phyloP scores from a whole-genome alignment of 208 protist genomes.

The Trichomonas vaginalis region DNA sequence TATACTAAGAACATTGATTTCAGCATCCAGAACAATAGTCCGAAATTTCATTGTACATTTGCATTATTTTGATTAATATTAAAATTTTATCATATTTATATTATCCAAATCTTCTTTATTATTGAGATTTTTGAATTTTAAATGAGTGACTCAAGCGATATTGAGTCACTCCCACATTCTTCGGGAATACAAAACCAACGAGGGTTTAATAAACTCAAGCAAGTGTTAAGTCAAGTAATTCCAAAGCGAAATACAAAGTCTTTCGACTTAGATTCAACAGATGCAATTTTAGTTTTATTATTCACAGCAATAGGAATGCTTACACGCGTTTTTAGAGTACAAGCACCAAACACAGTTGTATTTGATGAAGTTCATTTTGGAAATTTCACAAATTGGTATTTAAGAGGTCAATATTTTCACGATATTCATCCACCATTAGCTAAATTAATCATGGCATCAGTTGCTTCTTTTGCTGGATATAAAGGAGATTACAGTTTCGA shows the following conservation, averaged over 20 bases:
- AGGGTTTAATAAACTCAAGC: too few species aligned
- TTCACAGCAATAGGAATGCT: neutral
- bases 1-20: too few species aligned
- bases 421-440: conserved; percentile 28
- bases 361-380: conserved; percentile 29
- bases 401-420: conserved; percentile 21
- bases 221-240: too few species aligned
- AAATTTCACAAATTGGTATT: conserved; percentile 16
- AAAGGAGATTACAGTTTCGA: neutral
- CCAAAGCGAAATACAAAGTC: neutral
- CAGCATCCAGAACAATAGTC: too few species aligned
- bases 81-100: too few species aligned
- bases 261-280: neutral
- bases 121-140: too few species aligned
- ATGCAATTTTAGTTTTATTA: neutral
- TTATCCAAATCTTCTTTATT: too few species aligned
- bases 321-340: neutral
- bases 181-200: too few species aligned
- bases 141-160: too few species aligned
- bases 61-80: too few species aligned
- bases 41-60: too few species aligned
- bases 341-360: neutral
- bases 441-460: conserved; percentile 22
- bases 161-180: too few species aligned
- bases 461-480: neutral